Evolutionary conservation across 306 rosid species (phyloP).

Genomic region (Nissolia schottii): DNA sequence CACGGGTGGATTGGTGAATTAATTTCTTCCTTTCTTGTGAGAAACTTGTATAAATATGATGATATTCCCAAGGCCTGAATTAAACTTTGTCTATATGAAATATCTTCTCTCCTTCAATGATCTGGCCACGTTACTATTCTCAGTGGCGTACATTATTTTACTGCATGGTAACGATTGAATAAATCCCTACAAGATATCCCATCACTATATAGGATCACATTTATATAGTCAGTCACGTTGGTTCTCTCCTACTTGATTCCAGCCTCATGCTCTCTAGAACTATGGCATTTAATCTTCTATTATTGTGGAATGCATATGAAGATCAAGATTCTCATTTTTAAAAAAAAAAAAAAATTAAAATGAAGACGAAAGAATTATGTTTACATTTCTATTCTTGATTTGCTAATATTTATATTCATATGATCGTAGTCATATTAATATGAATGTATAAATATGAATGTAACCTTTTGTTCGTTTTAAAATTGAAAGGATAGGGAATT

Average conservation of each 20-base stretch:
- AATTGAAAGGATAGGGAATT: too few relatives aligned
- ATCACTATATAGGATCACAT: neutral
- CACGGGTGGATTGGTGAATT: conserved; percentile 20
- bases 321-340: too few relatives aligned
- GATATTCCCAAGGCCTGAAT: conserved; percentile 33
- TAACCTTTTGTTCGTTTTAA: too few relatives aligned
- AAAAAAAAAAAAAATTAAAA: too few relatives aligned
- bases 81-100: neutral
- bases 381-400: too few relatives aligned
- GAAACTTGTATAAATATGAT: neutral
- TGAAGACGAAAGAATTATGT: too few relatives aligned
- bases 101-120: conserved; percentile 3
- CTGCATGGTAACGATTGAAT: neutral
- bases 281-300: neutral
- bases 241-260: neutral
- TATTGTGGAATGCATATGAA: neutral
- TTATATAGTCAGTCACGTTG: neutral
- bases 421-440: too few relatives aligned
- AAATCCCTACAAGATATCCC: neutral
- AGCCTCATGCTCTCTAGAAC: too few relatives aligned
- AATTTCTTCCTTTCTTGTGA: neutral
- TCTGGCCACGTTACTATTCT: conserved; percentile 27
- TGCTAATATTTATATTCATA: too few relatives aligned
- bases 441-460: too few relatives aligned
- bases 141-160: neutral